Conservation (phyloP, 2,329 filamentous ascomycete species). For the Mycosphaerelloides madeirae region DNA sequence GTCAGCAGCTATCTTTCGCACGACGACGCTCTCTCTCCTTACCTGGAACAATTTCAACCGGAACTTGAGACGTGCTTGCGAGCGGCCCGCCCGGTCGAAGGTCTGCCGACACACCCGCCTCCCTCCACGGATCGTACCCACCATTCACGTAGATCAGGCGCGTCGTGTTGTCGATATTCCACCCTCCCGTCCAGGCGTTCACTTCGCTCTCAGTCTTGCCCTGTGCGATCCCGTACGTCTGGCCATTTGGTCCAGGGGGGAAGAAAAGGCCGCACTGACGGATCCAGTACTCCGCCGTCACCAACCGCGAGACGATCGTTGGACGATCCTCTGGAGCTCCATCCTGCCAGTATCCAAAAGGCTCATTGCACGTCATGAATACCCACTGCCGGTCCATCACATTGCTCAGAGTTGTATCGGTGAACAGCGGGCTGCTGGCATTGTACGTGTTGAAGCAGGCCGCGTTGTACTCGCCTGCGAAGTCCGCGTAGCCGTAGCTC, state of each 20-base stretch:
- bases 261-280: constrained; percentile 55
- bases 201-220: constrained; percentile 47
- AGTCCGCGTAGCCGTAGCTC: constrained; percentile 50
- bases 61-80: constrained; percentile 42
- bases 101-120: constrained; percentile 49
- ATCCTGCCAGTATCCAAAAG: constrained; percentile 55
- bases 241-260: constrained; percentile 44
- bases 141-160: constrained; percentile 57
- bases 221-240: constrained; percentile 46
- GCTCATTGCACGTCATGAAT: constrained; percentile 61
- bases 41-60: constrained; percentile 52
- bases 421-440: constrained; percentile 46
- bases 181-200: constrained; percentile 55
- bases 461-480: constrained; percentile 38
- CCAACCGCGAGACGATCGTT: constrained; percentile 51
- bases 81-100: constrained; percentile 54
- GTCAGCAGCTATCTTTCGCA: no score
- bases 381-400: constrained; percentile 50
- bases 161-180: constrained; percentile 51
- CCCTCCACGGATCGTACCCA: constrained; percentile 57
- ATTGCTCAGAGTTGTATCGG: constrained; percentile 48
- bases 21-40: no score
- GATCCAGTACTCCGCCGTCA: constrained; percentile 50
- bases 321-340: constrained; percentile 45
- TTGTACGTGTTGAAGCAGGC: constrained; percentile 54